Base-by-base conservation (phyloP, 2,329 filamentous ascomycete genomes). In the Colletotrichum trifolii region DNA sequence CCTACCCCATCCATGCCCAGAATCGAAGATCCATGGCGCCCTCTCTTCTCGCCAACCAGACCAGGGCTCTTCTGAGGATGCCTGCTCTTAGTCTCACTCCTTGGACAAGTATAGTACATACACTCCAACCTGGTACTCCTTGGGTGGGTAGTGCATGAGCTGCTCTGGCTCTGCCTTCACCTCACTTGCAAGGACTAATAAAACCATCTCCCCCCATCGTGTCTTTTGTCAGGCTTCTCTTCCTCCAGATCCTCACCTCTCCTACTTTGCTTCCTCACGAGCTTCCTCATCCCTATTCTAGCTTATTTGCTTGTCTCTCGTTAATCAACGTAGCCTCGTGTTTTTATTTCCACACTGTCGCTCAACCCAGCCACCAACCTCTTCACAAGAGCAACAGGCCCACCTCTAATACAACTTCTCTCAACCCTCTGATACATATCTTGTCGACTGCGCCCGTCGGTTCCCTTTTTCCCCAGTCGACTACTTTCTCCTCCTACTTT, bases 281-380 rank as follows among this genome's bases (percentile, higher is more conserved):
- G 53, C 58, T 47, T 48, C 43, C 49, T 64, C 56, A 38, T 50
- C 36, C 52, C 42, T 38, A 47, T 62, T 62, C 46, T 53, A 62
- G 40, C 58, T 38, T 53, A 38, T 45, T 46, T 64, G 54, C 64
- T 53, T 59, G 64, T 64, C 64, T 54, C 64, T 66, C 64, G 64
- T 66, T 66, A 64, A 66, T 64, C 60, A 49, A 49, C 54, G 36
- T 53, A 64, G 47, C 38, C 60, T 64, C 60, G 43, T 47, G 35
- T 40, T 48, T 54, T 64, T 52, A 59, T 64, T 60, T 58, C 63
- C 59, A 66, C 61, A 64, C 60, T 49, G n/a, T 60, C 48, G 43
- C 60, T 60, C 38, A 36, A 13, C 60, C 25, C 48, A 64, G 54
- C 59, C 53, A 57, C 59, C 12, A 53, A 66, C 54, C 54, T 25